These are phyloP conservation scores for Yarrowia phangngaensis DNA, from an alignment of 805 yeast species.

Conservation along the genomic window DNA sequence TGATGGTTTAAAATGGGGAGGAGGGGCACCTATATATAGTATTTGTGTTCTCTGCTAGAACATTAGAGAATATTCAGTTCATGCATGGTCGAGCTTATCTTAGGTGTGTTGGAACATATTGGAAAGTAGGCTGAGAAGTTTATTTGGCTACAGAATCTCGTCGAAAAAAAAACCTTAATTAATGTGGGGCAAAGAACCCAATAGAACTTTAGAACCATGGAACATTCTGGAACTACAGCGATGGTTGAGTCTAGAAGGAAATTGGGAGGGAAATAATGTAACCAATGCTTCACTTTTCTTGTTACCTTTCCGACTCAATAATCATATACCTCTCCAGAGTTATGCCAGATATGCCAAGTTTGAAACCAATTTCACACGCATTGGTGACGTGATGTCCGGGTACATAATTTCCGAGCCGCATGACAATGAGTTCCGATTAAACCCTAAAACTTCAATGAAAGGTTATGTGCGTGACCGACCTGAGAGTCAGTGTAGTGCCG, in stretches of 20 bases:
- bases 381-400: constrained; percentile 8
- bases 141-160: constrained; percentile 6
- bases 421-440: too few species aligned
- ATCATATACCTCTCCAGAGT: constrained; percentile 5
- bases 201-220: too few species aligned
- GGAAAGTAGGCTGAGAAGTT: constrained; percentile 14
- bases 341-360: constrained; percentile 7
- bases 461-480: too few species aligned
- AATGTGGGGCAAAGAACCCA: too few species aligned
- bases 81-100: constrained; percentile 16
- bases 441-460: too few species aligned
- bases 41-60: constrained; percentile 16
- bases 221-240: too few species aligned
- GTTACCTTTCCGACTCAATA: too few species aligned
- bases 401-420: constrained; percentile 23
- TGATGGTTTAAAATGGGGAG: not conserved
- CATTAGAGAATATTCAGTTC: constrained; percentile 20
- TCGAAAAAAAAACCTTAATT: constrained; percentile 2
- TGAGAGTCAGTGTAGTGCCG: too few species aligned
- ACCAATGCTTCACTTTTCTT: too few species aligned
- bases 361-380: constrained; percentile 15
- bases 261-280: too few species aligned
- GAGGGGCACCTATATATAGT: constrained; percentile 10
- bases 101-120: constrained; percentile 24
- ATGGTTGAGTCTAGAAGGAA: too few species aligned